Evolutionary conservation across 345 rosid genomes (phyloP), one percentile per base, ranked within the genome.

Genomic region (Triadica sebifera): DNA sequence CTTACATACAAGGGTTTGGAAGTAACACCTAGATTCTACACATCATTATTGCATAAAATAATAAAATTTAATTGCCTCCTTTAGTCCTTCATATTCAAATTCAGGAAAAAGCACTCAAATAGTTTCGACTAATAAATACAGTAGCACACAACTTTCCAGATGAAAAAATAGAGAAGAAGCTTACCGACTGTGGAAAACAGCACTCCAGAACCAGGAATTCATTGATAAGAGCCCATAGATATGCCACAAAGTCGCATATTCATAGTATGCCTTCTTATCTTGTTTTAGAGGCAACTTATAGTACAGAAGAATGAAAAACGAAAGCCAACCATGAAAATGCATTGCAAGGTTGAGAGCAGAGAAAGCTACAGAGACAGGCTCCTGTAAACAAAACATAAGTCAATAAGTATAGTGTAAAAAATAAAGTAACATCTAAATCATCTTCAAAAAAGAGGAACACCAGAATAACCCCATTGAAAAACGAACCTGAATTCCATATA

Each of bases 121-220:
- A 29, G 1, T 29, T 29, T 29, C 34, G 34, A 29, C 34, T 45
- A 11, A 72, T 1, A 20, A 4, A 73, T 10, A 17, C 67, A 43
- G 68, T 41, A 53, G 19, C 62, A 39, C 45, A 12, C 3, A 45
- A 52, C 51, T 8, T 50, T 41, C 17, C 43, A 52, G 17, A 15
- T 38, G 46, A 43, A 25, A 22, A 53, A 57, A 20, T 0, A 57
- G 12, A 24, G 4, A 8, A 76, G 75, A 59, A 72, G 71, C 84
- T 81, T 81, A 94, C 98, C 91, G 87, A 81, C 88, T 85, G 71
- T 91, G 98, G 79, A 91, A 92, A 67, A 88, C 87, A 78, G 87
- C 81, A 85, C 95, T 87, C 97, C 98, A 94, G 70, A 94, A 83
- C 95, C 93, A 93, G 75, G 88, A 76, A 71, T 91, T 94, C 91